Base-by-base conservation (phyloP, 2,329 filamentous ascomycete species). In the Colletotrichum karsti region DNA sequence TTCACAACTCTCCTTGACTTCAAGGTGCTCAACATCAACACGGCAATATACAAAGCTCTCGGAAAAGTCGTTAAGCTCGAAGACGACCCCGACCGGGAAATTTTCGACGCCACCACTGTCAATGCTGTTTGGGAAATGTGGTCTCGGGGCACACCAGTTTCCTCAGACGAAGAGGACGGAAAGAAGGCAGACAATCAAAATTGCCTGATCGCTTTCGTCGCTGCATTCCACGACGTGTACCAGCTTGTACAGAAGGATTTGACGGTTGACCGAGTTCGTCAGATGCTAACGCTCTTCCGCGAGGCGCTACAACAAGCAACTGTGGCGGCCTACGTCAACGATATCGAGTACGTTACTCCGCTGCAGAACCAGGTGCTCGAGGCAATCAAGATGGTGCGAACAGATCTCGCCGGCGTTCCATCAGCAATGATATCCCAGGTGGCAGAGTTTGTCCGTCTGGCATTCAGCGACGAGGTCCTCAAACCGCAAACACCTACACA, bases 121-220 rank as follows among this genome's bases (percentile, higher is more conserved):
- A 84, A 89, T 55, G 80, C 87, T 33, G 89, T 88, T 2, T 94
- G 92, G 92, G 81, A 84, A 30, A 78, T 94, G 5, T 95, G 92
- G 92, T 88, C 88, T 15, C 83, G 87, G 41, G 87, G 88, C 2
- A 84, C 92, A n/a, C 90, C 91, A 0, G 75, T 78, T 12, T 74
- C 79, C 18, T 74, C 81, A 13, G 81, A 85, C 41, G 70, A 70
- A 28, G 72, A 71, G 12, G 67, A 57, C 10, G 72, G 70, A 10
- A 84, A 84, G 55, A 78, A 83, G 1, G 80, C 81, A 3, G 87
- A 92, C 69, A 97, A 96, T 72, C 93, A 97, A 75, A 91, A 91
- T 63, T 94, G 93, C 10, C 87, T 95, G n/a, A 82, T 93, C 30
- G 92, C 94, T n/a, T 98, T 97, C 80, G 88, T 96, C 1, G 87